phyloP scores from a whole-genome alignment of 306 rosid genomes.

The Canavalia gladiata region DNA sequence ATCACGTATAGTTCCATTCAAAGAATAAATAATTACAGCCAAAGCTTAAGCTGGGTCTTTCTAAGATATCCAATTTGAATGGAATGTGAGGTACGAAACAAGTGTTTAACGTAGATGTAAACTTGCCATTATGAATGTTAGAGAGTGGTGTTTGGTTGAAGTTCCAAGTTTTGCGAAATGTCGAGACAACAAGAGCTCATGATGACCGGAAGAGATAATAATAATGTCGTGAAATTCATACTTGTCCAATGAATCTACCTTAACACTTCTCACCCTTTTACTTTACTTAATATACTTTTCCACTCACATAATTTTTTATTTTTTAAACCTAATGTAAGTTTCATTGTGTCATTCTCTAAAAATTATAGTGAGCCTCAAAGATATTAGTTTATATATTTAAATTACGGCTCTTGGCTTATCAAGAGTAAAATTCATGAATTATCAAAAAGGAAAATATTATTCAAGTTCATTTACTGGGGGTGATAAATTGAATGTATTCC shows the following conservation, averaged over 20 bases:
- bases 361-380: not conserved
- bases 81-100: slow-evolving; percentile 44
- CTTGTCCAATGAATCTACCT: slow-evolving; percentile 12
- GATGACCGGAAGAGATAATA: slow-evolving; percentile 11
- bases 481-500: not conserved
- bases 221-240: slow-evolving; percentile 18
- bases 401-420: not conserved
- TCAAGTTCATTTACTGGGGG: not conserved
- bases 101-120: slow-evolving; percentile 26
- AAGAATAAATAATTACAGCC: slow-evolving; percentile 48
- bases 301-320: too few relatives aligned
- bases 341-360: not conserved
- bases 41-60: slow-evolving; percentile 13
- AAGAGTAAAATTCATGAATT: not conserved
- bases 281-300: too few relatives aligned
- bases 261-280: not conserved
- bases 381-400: not conserved
- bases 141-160: slow-evolving; percentile 63
- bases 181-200: slow-evolving; percentile 25
- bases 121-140: slow-evolving; percentile 8
- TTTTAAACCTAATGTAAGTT: not conserved
- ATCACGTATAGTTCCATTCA: slow-evolving; percentile 52
- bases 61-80: slow-evolving; percentile 30
- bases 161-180: slow-evolving; percentile 1
- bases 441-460: not conserved